These are phyloP conservation scores for Cercospora sojina DNA, from an alignment of 2,329 filamentous ascomycete species.

Conservation along the genomic window DNA sequence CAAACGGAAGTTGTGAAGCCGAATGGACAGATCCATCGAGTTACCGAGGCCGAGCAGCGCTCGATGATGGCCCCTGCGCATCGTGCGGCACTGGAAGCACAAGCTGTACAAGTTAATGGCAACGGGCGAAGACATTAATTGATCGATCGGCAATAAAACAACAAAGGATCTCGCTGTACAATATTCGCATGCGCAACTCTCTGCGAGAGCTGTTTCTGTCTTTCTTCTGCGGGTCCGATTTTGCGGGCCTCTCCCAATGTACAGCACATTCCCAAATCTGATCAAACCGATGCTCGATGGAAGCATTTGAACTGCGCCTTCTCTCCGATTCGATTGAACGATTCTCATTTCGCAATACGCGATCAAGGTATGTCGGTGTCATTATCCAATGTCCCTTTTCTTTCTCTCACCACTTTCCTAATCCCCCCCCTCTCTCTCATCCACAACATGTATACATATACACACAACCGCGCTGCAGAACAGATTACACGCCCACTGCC, in stretches of 20 bases:
- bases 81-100: constrained; percentile 17
- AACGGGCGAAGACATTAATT: constrained; percentile 20
- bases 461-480: constrained; percentile 32
- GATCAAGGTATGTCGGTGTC: neutral
- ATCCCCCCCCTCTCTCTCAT: too few species aligned
- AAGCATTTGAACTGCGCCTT: neutral
- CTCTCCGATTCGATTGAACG: neutral
- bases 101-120: constrained; percentile 23
- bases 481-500: constrained; percentile 37
- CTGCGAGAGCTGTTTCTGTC: neutral
- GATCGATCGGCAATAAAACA: neutral
- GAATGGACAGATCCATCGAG: constrained; percentile 28
- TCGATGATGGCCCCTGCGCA: constrained; percentile 26
- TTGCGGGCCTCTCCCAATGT: neutral
- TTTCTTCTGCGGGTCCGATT: neutral
- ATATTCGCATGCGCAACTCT: constrained; percentile 9
- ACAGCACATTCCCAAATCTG: constrained; percentile 8
- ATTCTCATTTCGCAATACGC: neutral
- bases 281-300: neutral
- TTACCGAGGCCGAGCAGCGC: constrained; percentile 23
- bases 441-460: too few species aligned
- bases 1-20: constrained; percentile 24
- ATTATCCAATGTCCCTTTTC: neutral
- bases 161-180: constrained; percentile 13
- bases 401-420: too few species aligned